Conservation (phyloP, 2,329 filamentous ascomycete species). For the Lecanoromycetidae sp. region DNA sequence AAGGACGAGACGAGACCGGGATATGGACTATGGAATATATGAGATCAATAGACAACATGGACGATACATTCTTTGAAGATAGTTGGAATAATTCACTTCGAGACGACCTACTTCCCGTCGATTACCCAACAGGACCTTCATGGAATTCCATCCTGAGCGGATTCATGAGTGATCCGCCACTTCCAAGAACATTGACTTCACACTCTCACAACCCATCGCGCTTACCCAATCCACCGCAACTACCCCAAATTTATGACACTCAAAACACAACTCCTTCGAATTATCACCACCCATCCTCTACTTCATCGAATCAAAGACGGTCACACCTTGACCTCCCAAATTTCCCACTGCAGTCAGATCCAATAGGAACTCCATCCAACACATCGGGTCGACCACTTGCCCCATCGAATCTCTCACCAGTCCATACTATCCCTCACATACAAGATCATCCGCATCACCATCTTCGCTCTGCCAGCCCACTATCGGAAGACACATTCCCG, state of each 20-base stretch:
- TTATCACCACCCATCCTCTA: background rate
- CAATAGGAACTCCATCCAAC: constrained; percentile 2
- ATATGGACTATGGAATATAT: background rate
- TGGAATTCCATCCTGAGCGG: background rate
- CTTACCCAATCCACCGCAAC: constrained; percentile 1
- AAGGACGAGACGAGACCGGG: too few relatives aligned
- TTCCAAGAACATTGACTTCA: constrained; percentile 1
- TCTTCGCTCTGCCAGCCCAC: background rate
- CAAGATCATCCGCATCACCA: background rate
- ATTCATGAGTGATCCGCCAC: constrained; percentile 4
- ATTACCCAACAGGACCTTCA: background rate
- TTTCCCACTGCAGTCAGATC: constrained; percentile 11
- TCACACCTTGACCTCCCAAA: constrained; percentile 14
- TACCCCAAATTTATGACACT: background rate
- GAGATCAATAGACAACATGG: constrained; percentile 1
- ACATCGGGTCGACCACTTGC: constrained; percentile 3
- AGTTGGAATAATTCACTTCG: constrained; percentile 5
- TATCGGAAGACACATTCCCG: constrained; percentile 5
- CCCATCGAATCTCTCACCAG: background rate
- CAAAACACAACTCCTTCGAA: background rate
- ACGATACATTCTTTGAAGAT: constrained; percentile 5
- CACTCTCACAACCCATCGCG: background rate
- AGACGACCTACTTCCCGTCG: constrained; percentile 1
- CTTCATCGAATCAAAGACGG: background rate
- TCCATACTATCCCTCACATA: background rate